Percentiles rank a stretch among this genome's conserved stretches.
These are phyloP conservation scores for Mesembryanthemum crystallinum DNA, from an alignment of 148 eudicot species.

Conservation along the genomic window DNA sequence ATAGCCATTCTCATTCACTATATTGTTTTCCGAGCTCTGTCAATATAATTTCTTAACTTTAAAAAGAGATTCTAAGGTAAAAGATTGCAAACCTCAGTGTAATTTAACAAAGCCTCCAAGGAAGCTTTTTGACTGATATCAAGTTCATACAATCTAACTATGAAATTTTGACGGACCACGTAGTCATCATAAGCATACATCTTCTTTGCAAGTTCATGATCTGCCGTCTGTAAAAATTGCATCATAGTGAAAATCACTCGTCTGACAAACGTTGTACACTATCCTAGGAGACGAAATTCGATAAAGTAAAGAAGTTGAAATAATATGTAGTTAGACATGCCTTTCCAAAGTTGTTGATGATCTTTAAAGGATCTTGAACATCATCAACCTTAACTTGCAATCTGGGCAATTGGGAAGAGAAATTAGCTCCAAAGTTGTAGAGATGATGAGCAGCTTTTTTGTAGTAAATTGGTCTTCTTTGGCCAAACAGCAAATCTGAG, in stretches of 20 bases:
- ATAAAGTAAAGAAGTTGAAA: not conserved
- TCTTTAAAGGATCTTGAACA: slow-evolving; percentile 24
- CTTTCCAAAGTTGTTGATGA: slow-evolving; percentile 33
- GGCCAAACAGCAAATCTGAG: slow-evolving; percentile 1
- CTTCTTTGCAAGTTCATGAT: slow-evolving; percentile 19
- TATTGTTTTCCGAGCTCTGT: no score
- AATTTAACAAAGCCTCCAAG: slow-evolving; percentile 37
- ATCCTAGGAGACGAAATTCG: no score
- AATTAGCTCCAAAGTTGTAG: slow-evolving; percentile 13
- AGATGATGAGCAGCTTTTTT: not conserved
- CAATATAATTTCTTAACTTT: not conserved
- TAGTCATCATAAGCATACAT: slow-evolving; percentile 22
- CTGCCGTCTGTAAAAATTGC: slow-evolving; percentile 14
- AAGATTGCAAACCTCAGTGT: slow-evolving; percentile 29
- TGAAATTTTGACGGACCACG: slow-evolving; percentile 31
- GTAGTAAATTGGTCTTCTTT: slow-evolving; percentile 1
- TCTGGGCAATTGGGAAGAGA: slow-evolving; percentile 6
- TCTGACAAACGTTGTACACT: no score
- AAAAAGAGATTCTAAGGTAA: not conserved
- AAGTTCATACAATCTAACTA: slow-evolving; percentile 37
- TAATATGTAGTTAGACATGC: not conserved
- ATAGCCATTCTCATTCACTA: no score
- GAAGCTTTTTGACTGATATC: slow-evolving; percentile 35
- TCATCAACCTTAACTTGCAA: slow-evolving; percentile 28
- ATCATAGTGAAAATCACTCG: no score